These are phyloP conservation scores for Kluyveromyces sp. DNA, from an alignment of 1,139 yeast species.

Conservation along the genomic window DNA sequence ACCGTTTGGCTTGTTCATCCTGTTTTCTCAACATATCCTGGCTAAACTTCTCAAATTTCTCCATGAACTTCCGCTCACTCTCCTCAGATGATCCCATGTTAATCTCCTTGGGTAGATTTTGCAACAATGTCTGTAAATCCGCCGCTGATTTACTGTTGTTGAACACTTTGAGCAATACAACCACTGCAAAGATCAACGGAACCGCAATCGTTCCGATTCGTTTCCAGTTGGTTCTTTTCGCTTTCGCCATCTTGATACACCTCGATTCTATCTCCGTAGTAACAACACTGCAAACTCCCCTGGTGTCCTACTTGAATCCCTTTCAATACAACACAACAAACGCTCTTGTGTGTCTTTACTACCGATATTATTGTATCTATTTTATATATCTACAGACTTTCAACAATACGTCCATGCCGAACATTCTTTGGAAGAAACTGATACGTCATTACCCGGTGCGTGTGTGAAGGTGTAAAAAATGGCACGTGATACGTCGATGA, in stretches of 20 bases:
- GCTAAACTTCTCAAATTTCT: constrained; percentile 44
- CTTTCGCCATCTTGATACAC: constrained; percentile 13
- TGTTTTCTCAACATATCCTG: constrained; percentile 41
- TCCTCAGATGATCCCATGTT: constrained; percentile 30
- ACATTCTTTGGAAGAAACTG: too few species aligned
- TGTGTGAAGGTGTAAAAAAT: too few species aligned
- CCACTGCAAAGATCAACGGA: constrained; percentile 29
- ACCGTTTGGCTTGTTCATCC: constrained; percentile 39
- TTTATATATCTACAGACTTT: too few species aligned
- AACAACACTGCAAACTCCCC: not conserved
- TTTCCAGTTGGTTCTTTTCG: constrained; percentile 19
- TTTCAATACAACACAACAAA: too few species aligned
- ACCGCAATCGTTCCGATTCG: constrained; percentile 24
- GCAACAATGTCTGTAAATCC: constrained; percentile 39
- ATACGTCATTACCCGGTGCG: too few species aligned
- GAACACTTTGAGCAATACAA: constrained; percentile 34
- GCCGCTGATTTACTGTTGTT: constrained; percentile 32
- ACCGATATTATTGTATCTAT: too few species aligned
- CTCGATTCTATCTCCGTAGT: not conserved
- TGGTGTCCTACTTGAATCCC: too few species aligned
- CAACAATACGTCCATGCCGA: too few species aligned
- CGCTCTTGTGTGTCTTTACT: too few species aligned
- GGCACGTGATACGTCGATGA: too few species aligned
- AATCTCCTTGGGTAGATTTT: constrained; percentile 37
- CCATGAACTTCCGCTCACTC: constrained; percentile 38